Percentiles rank a stretch among this genome's conserved stretches.
phyloP scores from a whole-genome alignment of 148 eudicot species.

The Vaccinium vitisidaea region DNA sequence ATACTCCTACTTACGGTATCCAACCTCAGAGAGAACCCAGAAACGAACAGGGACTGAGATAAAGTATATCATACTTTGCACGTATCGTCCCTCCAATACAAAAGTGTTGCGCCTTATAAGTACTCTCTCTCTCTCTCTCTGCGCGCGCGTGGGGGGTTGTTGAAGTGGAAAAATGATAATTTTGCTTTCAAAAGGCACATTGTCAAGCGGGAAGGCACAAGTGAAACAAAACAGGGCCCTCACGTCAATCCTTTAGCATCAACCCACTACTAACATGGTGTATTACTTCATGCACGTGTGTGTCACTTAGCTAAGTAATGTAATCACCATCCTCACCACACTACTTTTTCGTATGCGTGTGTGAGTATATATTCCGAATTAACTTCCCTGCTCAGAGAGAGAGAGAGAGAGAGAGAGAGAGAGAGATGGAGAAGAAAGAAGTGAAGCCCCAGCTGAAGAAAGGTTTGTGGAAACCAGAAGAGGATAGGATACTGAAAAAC shows the following conservation, averaged over 20 bases:
- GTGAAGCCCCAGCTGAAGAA: constrained; percentile 21
- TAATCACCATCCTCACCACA: neutral
- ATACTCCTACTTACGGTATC: neutral
- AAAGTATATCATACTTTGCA: no score
- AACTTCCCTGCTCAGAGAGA: neutral
- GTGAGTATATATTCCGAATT: neutral
- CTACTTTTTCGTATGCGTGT: neutral
- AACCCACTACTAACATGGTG: neutral
- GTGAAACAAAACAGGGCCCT: neutral
- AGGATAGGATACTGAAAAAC: constrained; percentile 31
- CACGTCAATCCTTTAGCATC: neutral
- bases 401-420: constrained; percentile 12
- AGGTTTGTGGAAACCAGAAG: constrained; percentile 42
- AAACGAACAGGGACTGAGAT: no score
- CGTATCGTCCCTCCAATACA: no score
- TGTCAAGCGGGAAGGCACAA: neutral
- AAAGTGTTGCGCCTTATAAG: no score
- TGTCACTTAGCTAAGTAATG: neutral
- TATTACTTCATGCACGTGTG: constrained; percentile 6
- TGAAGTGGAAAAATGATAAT: neutral
- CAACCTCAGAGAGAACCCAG: no score
- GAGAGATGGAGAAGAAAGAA: constrained; percentile 12
- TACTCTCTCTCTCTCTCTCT: neutral
- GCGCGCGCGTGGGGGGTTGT: no score
- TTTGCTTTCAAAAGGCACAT: neutral